Evolutionary conservation across 306 rosid species (phyloP), one percentile per base, ranked within the genome.

Genomic region (Trifolium subterraneum): DNA sequence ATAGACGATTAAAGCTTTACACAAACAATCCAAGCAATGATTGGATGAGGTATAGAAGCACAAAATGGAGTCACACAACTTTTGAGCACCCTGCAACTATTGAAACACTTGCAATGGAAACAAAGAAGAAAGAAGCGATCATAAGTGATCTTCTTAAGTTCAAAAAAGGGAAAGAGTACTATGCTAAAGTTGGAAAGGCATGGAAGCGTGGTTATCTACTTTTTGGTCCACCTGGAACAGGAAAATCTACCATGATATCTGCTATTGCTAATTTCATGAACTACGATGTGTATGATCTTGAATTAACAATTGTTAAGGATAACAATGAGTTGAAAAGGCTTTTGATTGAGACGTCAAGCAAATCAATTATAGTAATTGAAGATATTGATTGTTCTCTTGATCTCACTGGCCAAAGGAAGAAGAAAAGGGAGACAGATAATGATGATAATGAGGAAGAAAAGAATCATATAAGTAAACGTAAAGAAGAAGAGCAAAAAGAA

Each of bases 371-470:
- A 10, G 86, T 85, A 19, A 85, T 89, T 4, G 91, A 89, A 39
- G 89, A 89, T 50, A 89, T 87, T 19, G 93, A 89, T 69, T 89
- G 90, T 35, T 86, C 91, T 3, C 78, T 86, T 19, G 88, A 88
- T 78, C 90, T 88, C 0, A 86, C 93, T 0, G 87, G 93, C 0
- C 87, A 88, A 3, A 73, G 93, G 48, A 86, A 75, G 59, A 76
- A 78, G 83, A 65, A 69, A 12, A 64, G 68, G 5, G 16, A 63
- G 13, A 71, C 51, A 18, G 81, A 68, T 2, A 81, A 68, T 3
- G 68, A 63, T 0, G 80, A 72, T 1, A 38, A 18, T 6, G 51
- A 47, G 7, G 76, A 62, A n/a, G 8, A n/a, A n/a, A 6, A 15
- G 20, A 18, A 48, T 15, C 55, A 9, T 15, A n/a, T 48, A 6